Percentiles rank a stretch among this genome's conserved stretches.
Conservation (phyloP, 179 eudicot species). For the Heliamphora ciliata region DNA sequence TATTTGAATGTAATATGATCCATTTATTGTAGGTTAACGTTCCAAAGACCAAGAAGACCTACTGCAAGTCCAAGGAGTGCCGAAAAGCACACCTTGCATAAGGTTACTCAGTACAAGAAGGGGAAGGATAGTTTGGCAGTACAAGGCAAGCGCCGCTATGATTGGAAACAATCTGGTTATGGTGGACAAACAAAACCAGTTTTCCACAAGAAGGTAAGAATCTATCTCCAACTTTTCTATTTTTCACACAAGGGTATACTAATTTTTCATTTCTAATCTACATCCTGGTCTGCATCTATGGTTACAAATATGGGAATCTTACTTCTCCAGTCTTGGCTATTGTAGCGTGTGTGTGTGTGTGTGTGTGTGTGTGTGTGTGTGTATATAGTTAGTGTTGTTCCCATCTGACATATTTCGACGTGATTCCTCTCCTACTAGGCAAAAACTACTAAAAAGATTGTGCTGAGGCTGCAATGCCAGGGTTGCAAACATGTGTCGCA, state of each 20-base stretch:
- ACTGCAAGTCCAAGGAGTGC: conserved; percentile 16
- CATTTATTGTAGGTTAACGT: conserved; percentile 14
- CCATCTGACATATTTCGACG: background rate
- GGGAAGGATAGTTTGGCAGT: conserved; percentile 18
- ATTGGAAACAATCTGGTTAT: conserved; percentile 17
- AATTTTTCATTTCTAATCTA: no score
- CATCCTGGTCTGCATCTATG: background rate
- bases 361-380: no score
- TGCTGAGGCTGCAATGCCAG: conserved; percentile 25
- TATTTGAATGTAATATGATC: background rate
- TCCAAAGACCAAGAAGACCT: conserved; percentile 22
- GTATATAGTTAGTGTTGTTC: background rate
- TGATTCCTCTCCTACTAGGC: background rate
- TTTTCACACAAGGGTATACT: background rate
- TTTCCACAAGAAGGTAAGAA: conserved; percentile 17
- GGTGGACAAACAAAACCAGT: conserved; percentile 23
- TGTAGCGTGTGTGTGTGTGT: background rate
- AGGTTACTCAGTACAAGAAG: conserved; percentile 18
- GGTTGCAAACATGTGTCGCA: conserved; percentile 25
- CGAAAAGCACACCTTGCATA: conserved; percentile 19
- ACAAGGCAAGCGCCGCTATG: conserved; percentile 15
- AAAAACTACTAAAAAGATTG: conserved; percentile 20
- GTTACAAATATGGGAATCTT: background rate
- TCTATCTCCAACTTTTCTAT: background rate
- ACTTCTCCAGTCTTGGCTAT: background rate